Evolutionary conservation across 1,284 basidiomycete genomes (phyloP).

Genomic region (Ganoderma resinaceum): DNA sequence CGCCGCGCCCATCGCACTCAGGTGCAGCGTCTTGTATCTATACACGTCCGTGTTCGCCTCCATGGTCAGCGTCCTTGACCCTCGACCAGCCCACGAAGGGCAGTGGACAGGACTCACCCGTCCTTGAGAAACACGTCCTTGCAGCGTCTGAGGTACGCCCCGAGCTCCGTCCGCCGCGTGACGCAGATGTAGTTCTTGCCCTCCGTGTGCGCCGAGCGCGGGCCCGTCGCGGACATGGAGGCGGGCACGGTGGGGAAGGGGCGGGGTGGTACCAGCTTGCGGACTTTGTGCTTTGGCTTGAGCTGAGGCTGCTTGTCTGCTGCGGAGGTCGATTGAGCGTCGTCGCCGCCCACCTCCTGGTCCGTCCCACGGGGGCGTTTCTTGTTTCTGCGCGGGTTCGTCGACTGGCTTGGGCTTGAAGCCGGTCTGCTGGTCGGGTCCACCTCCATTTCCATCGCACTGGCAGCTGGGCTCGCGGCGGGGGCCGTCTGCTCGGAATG

Average conservation of each 20-base stretch:
- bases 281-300: slow-evolving; percentile 46
- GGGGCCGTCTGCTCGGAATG: no score
- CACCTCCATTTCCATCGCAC: neutral
- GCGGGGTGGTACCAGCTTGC: slow-evolving; percentile 72
- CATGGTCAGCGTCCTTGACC: no score
- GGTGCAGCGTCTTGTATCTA: slow-evolving; percentile 78
- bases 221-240: slow-evolving; percentile 79
- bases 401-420: neutral
- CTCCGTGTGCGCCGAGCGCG: slow-evolving; percentile 77
- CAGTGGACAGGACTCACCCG: no score
- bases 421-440: neutral
- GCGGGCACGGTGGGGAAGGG: slow-evolving; percentile 81
- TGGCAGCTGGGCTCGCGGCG: neutral
- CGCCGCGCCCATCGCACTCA: slow-evolving; percentile 88
- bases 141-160: slow-evolving; percentile 81
- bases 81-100: no score
- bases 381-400: neutral
- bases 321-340: neutral
- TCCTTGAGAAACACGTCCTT: slow-evolving; percentile 79
- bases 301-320: slow-evolving; percentile 4
- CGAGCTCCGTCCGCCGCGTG: slow-evolving; percentile 79
- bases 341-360: neutral
- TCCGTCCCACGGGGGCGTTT: neutral
- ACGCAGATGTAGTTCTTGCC: slow-evolving; percentile 84
- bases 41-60: no score